phyloP scores from a whole-genome alignment of 768 basidiomycete genomes.

The Suillus subluteus region DNA sequence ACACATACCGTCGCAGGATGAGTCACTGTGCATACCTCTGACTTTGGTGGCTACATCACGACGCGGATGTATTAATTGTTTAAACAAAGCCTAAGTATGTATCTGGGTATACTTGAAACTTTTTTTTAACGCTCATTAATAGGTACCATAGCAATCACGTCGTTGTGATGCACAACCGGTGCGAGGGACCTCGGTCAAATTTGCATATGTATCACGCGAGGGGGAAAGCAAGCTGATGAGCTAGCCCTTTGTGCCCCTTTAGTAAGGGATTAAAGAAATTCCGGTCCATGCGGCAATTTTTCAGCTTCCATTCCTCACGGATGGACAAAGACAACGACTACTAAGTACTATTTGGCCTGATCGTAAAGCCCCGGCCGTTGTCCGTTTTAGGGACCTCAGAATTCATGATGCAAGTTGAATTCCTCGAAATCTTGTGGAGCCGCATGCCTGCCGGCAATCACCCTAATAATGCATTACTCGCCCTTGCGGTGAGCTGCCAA shows the following conservation, averaged over 20 bases:
- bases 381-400: background rate
- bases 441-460: constrained; percentile 12
- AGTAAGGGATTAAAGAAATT: background rate
- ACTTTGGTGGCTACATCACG: constrained; percentile 1
- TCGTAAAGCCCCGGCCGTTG: background rate
- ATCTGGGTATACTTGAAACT: background rate
- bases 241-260: background rate
- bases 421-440: background rate
- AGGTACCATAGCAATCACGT: constrained; percentile 5
- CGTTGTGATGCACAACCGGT: background rate
- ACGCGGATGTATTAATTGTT: background rate
- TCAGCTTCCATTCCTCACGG: background rate
- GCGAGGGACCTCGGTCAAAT: constrained; percentile 2
- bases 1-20: background rate
- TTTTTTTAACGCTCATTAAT: constrained; percentile 7
- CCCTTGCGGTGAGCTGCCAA: constrained; percentile 8
- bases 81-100: constrained; percentile 7
- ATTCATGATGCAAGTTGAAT: background rate
- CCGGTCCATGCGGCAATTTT: background rate
- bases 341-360: background rate
- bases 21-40: background rate
- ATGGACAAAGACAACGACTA: background rate
- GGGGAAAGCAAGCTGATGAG: background rate
- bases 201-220: background rate
- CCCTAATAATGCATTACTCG: constrained; percentile 10